Conservation (phyloP, 192 early-diverging fungal species). For the Gonapodya sp. region DNA sequence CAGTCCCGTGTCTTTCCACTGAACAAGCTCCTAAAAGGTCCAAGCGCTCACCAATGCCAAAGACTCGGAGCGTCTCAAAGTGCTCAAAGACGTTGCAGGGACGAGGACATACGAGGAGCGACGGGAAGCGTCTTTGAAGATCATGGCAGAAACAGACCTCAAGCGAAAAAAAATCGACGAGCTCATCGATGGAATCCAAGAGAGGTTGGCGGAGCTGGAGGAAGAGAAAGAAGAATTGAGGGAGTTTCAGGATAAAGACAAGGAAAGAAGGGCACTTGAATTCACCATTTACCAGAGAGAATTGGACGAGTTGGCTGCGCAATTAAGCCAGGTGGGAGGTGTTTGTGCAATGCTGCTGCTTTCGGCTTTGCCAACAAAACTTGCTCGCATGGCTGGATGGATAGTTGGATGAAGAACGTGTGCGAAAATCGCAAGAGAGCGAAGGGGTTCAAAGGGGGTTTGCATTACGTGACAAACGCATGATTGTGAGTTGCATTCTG, state of each 20-base stretch:
- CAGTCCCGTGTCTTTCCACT: slow-evolving; percentile 4
- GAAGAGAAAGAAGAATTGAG: slow-evolving; percentile 88
- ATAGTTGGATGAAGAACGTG: slow-evolving; percentile 33
- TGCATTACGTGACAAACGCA: slow-evolving; percentile 2
- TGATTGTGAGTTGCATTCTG: not conserved
- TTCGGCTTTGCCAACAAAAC: not conserved
- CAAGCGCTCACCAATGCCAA: slow-evolving; percentile 89
- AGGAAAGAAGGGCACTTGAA: slow-evolving; percentile 76
- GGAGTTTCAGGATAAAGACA: slow-evolving; percentile 77
- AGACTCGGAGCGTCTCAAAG: slow-evolving; percentile 74
- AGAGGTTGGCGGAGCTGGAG: slow-evolving; percentile 80
- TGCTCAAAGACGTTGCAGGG: slow-evolving; percentile 97
- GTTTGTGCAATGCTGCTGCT: not conserved
- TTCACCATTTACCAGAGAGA: slow-evolving; percentile 90
- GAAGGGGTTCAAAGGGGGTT: slow-evolving; percentile 11
- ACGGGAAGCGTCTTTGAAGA: slow-evolving; percentile 77
- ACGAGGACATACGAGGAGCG: slow-evolving; percentile 91
- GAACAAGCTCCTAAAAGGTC: slow-evolving; percentile 39
- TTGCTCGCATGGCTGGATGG: not conserved
- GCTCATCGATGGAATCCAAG: slow-evolving; percentile 76
- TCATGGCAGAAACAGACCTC: slow-evolving; percentile 80
- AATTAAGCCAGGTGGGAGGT: not conserved
- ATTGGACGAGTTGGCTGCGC: slow-evolving; percentile 23
- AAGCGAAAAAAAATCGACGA: slow-evolving; percentile 85
- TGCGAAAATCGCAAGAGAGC: not conserved